A percentile compares a stretch with the other conserved stretches of the same genome.
Evolutionary conservation across 2,329 filamentous ascomycete species (phyloP).

Genomic region (Aspergillus sp.): DNA sequence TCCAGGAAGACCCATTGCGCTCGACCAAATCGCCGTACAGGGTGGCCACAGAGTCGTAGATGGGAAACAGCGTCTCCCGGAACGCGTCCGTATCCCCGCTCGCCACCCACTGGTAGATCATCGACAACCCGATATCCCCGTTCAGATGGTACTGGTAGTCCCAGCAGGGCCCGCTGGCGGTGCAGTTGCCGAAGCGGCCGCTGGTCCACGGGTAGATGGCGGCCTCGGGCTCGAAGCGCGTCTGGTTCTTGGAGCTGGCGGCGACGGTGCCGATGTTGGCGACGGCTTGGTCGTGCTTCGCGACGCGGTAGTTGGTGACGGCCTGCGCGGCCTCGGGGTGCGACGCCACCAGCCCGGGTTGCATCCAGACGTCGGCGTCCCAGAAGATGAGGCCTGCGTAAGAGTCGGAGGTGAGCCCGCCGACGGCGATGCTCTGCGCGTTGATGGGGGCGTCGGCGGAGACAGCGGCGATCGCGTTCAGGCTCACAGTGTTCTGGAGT

Average conservation of each 20-base stretch:
- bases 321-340: conserved; percentile 62
- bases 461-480: conserved; percentile 52
- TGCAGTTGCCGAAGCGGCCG: conserved; percentile 66
- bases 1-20: conserved; percentile 56
- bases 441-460: conserved; percentile 52
- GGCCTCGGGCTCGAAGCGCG: conserved; percentile 54
- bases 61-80: conserved; percentile 55
- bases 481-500: conserved; percentile 50
- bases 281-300: conserved; percentile 58
- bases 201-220: conserved; percentile 68
- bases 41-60: conserved; percentile 63
- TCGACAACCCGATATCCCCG: conserved; percentile 63
- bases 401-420: conserved; percentile 64
- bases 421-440: conserved; percentile 64
- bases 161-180: conserved; percentile 61
- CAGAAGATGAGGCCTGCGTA: conserved; percentile 67
- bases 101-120: conserved; percentile 60
- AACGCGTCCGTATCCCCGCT: conserved; percentile 60
- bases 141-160: conserved; percentile 73
- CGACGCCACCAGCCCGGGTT: conserved; percentile 62
- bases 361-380: conserved; percentile 68
- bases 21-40: conserved; percentile 60
- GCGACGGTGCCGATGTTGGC: conserved; percentile 57
- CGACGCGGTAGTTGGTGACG: conserved; percentile 63
- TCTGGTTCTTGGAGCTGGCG: conserved; percentile 59